Evolutionary conservation across 1,284 basidiomycete species (phyloP).

Genomic region (Malassezia cuniculi): DNA sequence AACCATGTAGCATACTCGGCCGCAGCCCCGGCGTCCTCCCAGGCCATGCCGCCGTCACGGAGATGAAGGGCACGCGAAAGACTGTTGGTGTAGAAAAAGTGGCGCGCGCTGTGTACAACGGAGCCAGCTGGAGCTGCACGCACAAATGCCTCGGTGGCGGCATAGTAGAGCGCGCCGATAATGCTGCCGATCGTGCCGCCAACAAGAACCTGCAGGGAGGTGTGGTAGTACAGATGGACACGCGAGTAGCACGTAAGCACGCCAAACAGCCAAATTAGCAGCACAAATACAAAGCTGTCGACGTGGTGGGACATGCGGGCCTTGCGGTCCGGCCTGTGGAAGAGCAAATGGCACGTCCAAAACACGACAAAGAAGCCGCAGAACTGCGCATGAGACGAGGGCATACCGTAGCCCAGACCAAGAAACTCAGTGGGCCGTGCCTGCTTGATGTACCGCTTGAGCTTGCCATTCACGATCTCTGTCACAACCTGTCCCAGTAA

Average conservation of each 20-base stretch:
- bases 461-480: conserved; percentile 58
- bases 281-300: conserved; percentile 48
- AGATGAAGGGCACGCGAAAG: conserved; percentile 54
- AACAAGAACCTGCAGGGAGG: conserved; percentile 58
- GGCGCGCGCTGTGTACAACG: background rate
- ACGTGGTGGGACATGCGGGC: conserved; percentile 25
- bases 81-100: background rate
- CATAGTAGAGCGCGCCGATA: conserved; percentile 55
- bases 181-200: conserved; percentile 57
- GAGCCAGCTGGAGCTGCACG: conserved; percentile 17
- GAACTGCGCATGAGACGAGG: conserved; percentile 74
- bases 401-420: conserved; percentile 69
- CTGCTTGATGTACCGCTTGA: conserved; percentile 60
- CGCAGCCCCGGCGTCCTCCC: conserved; percentile 59
- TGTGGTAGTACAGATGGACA: conserved; percentile 62
- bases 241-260: conserved; percentile 64
- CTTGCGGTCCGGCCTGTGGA: conserved; percentile 56
- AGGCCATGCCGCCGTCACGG: conserved; percentile 67
- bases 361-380: conserved; percentile 75
- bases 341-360: conserved; percentile 59
- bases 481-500: conserved; percentile 65
- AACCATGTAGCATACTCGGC: conserved; percentile 58
- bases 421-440: conserved; percentile 56
- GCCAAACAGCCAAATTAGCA: conserved; percentile 52
- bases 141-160: conserved; percentile 54